A percentile compares a stretch with the other conserved stretches of the same genome.
These are phyloP conservation scores for Vararia minispora DNA, from an alignment of 768 basidiomycete species.

Conservation along the genomic window DNA sequence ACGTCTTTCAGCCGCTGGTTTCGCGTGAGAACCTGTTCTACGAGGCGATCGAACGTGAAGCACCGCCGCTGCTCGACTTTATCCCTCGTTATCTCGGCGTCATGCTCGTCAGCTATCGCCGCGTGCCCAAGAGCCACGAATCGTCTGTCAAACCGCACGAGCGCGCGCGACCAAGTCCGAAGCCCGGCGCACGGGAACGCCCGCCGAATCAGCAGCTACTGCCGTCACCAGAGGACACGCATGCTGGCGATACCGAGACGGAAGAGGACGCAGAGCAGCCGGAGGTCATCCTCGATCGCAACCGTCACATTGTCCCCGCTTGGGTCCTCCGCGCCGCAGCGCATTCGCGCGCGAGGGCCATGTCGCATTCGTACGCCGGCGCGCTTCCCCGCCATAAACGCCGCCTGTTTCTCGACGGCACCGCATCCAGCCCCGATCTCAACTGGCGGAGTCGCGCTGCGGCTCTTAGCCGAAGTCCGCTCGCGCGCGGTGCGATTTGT, in stretches of 20 bases:
- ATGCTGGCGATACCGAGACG: conserved; percentile 31
- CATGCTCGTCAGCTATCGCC: conserved; percentile 94
- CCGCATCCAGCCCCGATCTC: conserved; percentile 66
- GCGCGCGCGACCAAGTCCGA: no score
- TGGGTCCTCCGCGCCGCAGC: conserved; percentile 64
- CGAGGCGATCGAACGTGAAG: conserved; percentile 89
- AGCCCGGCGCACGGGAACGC: no score
- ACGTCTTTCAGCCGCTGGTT: conserved; percentile 66
- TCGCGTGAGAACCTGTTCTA: conserved; percentile 97
- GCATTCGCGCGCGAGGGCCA: conserved; percentile 24
- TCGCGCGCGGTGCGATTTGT: conserved; percentile 18
- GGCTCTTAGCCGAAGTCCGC: conserved; percentile 26
- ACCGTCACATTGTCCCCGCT: conserved; percentile 94
- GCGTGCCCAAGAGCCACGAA: conserved; percentile 31
- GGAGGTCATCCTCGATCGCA: conserved; percentile 84
- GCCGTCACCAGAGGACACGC: conserved; percentile 18
- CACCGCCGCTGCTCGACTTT: conserved; percentile 84
- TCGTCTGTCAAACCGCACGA: conserved; percentile 10
- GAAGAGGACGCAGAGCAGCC: conserved; percentile 75
- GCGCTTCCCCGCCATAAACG: conserved; percentile 28
- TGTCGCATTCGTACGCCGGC: conserved; percentile 31
- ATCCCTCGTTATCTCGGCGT: conserved; percentile 98
- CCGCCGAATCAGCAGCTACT: conserved; percentile 19
- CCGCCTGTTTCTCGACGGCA: conserved; percentile 36
- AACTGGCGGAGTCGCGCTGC: conserved; percentile 18